Percentiles rank a stretch among this genome's conserved stretches.
Conservation (phyloP, 2,329 filamentous ascomycete species). For the Lachnellula cervina region DNA sequence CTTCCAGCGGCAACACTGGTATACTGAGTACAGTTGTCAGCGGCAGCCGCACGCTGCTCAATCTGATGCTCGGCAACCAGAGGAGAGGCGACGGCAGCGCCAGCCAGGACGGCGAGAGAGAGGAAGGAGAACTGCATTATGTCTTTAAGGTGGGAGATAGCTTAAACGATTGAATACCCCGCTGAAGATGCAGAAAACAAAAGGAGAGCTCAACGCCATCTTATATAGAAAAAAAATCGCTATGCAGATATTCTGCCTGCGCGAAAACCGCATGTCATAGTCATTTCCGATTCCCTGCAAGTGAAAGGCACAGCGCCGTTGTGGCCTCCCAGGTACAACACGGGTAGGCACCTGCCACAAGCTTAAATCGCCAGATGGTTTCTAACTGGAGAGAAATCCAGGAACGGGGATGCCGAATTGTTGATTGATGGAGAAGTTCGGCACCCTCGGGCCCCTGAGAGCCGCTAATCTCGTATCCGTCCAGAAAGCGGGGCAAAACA, state of each 20-base stretch:
- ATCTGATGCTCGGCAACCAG: not conserved
- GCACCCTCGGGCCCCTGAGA: too few relatives aligned
- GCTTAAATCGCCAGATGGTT: too few relatives aligned
- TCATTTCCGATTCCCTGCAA: not conserved
- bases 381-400: too few relatives aligned
- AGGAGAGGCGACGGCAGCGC: slow-evolving; percentile 2
- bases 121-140: slow-evolving; percentile 7
- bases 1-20: slow-evolving; percentile 4
- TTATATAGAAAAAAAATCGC: not conserved
- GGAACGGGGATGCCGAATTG: too few relatives aligned
- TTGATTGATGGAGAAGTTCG: too few relatives aligned
- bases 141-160: not conserved
- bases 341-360: too few relatives aligned
- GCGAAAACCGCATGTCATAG: not conserved
- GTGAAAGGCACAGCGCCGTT: not conserved
- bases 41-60: not conserved
- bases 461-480: too few relatives aligned
- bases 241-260: not conserved
- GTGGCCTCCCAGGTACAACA: not conserved
- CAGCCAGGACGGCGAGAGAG: slow-evolving; percentile 1
- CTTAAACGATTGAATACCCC: not conserved
- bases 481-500: too few relatives aligned
- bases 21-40: slow-evolving; percentile 8
- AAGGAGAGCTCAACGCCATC: not conserved
- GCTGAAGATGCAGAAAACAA: not conserved